Evolutionary conservation across 2,329 filamentous ascomycete species (phyloP).

Genomic region (Leptosphaerulina australis): DNA sequence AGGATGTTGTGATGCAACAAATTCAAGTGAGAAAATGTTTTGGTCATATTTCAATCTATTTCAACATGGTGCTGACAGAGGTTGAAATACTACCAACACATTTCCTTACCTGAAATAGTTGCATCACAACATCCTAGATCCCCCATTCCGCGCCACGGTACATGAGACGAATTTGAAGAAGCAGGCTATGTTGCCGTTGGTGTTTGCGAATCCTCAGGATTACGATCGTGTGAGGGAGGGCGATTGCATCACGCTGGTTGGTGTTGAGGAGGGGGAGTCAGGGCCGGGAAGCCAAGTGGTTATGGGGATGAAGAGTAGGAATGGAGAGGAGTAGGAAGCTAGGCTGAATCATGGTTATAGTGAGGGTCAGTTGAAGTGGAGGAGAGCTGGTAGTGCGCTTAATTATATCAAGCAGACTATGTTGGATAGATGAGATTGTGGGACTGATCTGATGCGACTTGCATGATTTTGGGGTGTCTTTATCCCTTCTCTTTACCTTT

Average conservation of each 20-base stretch:
- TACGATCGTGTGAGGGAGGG: slow-evolving; percentile 28
- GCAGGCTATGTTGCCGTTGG: slow-evolving; percentile 39
- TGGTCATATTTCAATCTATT: no score
- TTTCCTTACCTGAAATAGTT: no score
- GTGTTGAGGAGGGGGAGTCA: slow-evolving; percentile 26
- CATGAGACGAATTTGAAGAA: slow-evolving; percentile 42
- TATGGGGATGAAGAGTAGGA: slow-evolving; percentile 36
- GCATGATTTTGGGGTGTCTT: no score
- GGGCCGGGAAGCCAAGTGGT: slow-evolving; percentile 36
- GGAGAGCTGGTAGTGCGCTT: slow-evolving; percentile 46
- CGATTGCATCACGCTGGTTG: slow-evolving; percentile 26
- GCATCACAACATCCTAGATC: no score
- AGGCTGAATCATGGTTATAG: slow-evolving; percentile 45
- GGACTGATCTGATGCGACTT: no score
- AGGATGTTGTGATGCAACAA: no score
- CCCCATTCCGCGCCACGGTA: no score
- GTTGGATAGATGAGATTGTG: no score
- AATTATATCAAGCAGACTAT: slow-evolving; percentile 35
- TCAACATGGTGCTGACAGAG: no score
- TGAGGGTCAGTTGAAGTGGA: slow-evolving; percentile 41
- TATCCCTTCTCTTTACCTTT: no score
- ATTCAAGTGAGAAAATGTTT: no score
- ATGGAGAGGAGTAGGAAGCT: slow-evolving; percentile 37
- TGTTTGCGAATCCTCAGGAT: slow-evolving; percentile 24
- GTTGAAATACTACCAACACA: no score